Percentiles rank a stretch among this genome's conserved stretches.
Conservation (phyloP, 371 early-diverging fungal genomes). For the Rhizopus arrhizus region DNA sequence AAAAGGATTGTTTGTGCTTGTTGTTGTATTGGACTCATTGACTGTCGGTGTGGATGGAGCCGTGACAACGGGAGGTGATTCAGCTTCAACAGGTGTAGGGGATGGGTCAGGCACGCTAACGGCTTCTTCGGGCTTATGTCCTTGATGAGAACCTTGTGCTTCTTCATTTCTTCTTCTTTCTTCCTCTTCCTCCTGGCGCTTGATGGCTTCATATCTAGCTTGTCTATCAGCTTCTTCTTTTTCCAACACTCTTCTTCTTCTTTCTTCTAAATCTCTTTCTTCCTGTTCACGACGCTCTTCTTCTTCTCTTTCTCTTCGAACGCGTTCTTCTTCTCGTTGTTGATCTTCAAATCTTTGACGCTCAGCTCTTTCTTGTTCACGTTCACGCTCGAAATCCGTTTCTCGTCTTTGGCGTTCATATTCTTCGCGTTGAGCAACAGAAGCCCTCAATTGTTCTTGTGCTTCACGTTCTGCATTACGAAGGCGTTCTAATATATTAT, state of each 20-base stretch:
- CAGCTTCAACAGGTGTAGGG: not conserved
- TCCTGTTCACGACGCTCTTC: conserved; percentile 31
- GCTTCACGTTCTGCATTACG: conserved; percentile 45
- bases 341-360: conserved; percentile 29
- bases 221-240: conserved; percentile 41
- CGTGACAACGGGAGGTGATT: conserved; percentile 2
- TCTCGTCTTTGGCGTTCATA: conserved; percentile 23
- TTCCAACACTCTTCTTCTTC: conserved; percentile 30
- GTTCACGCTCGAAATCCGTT: conserved; percentile 23
- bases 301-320: conserved; percentile 12
- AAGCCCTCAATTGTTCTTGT: conserved; percentile 34
- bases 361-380: conserved; percentile 26
- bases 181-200: conserved; percentile 39
- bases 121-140: conserved; percentile 22
- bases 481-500: conserved; percentile 27
- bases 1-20: conserved; percentile 53
- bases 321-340: conserved; percentile 24
- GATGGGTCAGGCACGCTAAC: conserved; percentile 1
- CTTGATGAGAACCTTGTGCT: conserved; percentile 11
- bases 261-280: conserved; percentile 32
- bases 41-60: conserved; percentile 12
- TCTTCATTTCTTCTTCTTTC: conserved; percentile 22
- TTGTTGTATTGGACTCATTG: conserved; percentile 12
- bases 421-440: conserved; percentile 33
- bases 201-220: conserved; percentile 41